These are phyloP conservation scores for Candida hungchunana DNA, from an alignment of 805 yeast genomes.

Conservation along the genomic window DNA sequence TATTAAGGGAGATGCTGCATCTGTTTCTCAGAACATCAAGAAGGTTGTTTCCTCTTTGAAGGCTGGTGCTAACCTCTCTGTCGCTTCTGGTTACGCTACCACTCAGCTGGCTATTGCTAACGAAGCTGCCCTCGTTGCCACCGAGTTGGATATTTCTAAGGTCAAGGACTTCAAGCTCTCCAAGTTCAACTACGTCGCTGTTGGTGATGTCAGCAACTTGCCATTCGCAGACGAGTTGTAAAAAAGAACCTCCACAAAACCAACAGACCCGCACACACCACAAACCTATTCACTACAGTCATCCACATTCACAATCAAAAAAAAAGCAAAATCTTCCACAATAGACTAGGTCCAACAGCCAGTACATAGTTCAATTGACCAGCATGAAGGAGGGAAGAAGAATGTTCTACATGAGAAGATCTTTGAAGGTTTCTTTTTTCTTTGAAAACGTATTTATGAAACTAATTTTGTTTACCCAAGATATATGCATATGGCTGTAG, in stretches of 20 bases:
- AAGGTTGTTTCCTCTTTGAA: constrained; percentile 49
- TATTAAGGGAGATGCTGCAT: constrained; percentile 55
- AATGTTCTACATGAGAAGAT: too few relatives aligned
- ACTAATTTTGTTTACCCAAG: too few relatives aligned
- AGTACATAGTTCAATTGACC: too few relatives aligned
- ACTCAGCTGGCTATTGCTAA: constrained; percentile 40
- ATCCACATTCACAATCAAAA: background rate
- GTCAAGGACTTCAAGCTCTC: constrained; percentile 45
- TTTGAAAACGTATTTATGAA: too few relatives aligned
- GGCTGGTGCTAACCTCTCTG: constrained; percentile 51
- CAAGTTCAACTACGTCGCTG: constrained; percentile 79
- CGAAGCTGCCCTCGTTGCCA: constrained; percentile 32
- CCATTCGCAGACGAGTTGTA: constrained; percentile 90
- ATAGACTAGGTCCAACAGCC: too few relatives aligned
- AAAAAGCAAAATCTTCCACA: constrained; percentile 1
- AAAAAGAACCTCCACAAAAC: too few relatives aligned
- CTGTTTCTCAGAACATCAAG: constrained; percentile 58
- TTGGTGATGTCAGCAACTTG: constrained; percentile 81
- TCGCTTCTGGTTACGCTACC: constrained; percentile 52
- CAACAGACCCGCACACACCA: too few relatives aligned
- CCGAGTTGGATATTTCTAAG: constrained; percentile 33
- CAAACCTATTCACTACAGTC: too few relatives aligned
- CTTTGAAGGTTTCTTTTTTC: too few relatives aligned
- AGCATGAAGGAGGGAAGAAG: too few relatives aligned
- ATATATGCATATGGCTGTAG: too few relatives aligned